Base-by-base conservation (phyloP, 2,329 filamentous ascomycete genomes). In the Cyanodermella asteris region DNA sequence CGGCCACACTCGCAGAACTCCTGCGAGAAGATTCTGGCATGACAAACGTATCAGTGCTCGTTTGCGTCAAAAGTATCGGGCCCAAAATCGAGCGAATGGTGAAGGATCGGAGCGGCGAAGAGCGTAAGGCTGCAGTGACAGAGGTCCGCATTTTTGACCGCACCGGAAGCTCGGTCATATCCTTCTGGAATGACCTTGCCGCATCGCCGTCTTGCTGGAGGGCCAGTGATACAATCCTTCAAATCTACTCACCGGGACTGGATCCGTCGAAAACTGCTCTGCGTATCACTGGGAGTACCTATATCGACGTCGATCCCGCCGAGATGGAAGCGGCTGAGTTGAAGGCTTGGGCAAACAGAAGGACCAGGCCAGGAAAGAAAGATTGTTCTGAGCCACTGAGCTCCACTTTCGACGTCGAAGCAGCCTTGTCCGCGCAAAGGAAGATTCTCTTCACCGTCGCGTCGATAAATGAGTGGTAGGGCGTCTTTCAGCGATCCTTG, bases 21-120 rank as follows among this genome's bases (percentile, higher is more conserved):
- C 43, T 49, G 4, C 43, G 55, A 23, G 54, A 54, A 2, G 56
- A 51, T 2, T 51, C 46, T 30, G 52, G 58, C 29, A 37, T 56
- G 2, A 31, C 42, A 2, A 45, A 49, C 23, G 49, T 41, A 4
- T 58, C 47, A 28, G 38, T 61, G 4, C 41, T 62, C 10, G 53
- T 60, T 1, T 54, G 55, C 18, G 55, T 62, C 6, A 61, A 56
- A 41, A 56, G 50, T 23, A 47, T 61, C 26, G 56, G 56, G 2
- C 44, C 44, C 5, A 46, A 44, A 30, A 55, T 52, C 38, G 53
- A 44, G 30, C 43, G 56, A 11, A 5, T 18, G 7, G 11, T 21
- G 17, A 26, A 30, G n/a, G 34, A 3, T 13, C 14, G 13, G 5
- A 5, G 11, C 10, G 9, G 6, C 16, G 20, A n/a, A 18, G 18